Conservation (phyloP, 2,329 filamentous ascomycete species). For the Ophiostoma populinum region DNA sequence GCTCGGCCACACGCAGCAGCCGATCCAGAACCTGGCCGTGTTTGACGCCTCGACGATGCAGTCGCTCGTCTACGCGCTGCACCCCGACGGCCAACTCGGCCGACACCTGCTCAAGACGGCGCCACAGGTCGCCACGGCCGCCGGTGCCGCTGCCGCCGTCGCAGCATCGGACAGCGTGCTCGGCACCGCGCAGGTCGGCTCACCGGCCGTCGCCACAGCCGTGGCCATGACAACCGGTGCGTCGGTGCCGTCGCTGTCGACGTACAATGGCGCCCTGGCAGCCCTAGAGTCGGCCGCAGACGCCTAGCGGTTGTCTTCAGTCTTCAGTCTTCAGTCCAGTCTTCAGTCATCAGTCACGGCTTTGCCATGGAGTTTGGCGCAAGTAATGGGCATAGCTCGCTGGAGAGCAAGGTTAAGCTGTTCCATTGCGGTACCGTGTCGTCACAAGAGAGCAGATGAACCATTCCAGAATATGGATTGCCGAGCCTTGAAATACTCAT, state of each 20-base stretch:
- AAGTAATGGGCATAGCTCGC: no score
- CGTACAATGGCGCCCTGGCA: background rate
- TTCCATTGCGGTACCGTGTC: no score
- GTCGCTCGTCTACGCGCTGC: slow-evolving; percentile 65
- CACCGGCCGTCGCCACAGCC: background rate
- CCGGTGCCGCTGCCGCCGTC: background rate
- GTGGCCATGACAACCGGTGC: background rate
- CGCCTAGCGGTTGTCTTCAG: no score
- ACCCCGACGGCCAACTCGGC: slow-evolving; percentile 31
- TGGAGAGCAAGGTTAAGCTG: no score
- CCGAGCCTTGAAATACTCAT: no score
- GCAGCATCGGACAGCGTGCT: background rate
- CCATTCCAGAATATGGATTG: no score
- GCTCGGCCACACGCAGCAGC: slow-evolving; percentile 76
- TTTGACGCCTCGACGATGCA: slow-evolving; percentile 75
- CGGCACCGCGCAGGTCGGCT: background rate
- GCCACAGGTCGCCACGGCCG: background rate
- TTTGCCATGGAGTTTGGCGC: no score
- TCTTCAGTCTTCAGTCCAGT: no score
- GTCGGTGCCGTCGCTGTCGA: no score
- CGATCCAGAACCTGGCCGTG: slow-evolving; percentile 84
- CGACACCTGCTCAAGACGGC: slow-evolving; percentile 9
- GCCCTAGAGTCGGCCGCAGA: background rate
- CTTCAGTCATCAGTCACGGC: no score
- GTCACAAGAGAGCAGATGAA: no score